Base-by-base conservation (phyloP, 2,329 filamentous ascomycete species). In the Tolypocladium endophyticum region DNA sequence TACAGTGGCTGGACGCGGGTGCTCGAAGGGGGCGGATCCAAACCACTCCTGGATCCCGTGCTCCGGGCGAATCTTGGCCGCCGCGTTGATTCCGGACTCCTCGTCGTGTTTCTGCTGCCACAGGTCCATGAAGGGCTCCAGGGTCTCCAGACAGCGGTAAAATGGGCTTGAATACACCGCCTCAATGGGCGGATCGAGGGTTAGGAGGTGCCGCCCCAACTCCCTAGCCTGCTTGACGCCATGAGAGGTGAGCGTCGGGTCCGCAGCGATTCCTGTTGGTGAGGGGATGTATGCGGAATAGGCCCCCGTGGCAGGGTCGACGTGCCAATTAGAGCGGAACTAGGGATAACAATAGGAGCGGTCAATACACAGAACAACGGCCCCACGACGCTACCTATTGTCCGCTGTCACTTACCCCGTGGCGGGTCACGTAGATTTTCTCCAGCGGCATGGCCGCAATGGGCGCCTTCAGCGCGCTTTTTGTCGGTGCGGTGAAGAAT, bases 251-350 rank as follows among this genome's bases (percentile, higher is more conserved):
- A 99, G 82, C 12, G 90, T 87, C 54, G 92, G 92, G 71, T 99
- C 94, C 33, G 89, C 88, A 4, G 92, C 82, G 64, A 96, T 92
- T 58, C 90, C 89, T 7, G 94, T 97, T 0, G 94, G 93, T 43
- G 90, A 91, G 50, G 81, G 85, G 64, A 94, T 85, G 61, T 79
- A 80, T 30, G 88, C 79, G 58, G 81, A 83, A 77, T 97, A 97
- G 66, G 81, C 81, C 58, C 94, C 93, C 43, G 90, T 93, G 62
- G 81, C 77, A 54, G 86, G 85, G 74, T 97, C 87, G 62, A 97
- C 90, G 52, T 85, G 84, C 91, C 92, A 97, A 72, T 89, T 92
- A 64, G 89, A 87, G 63, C 94, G 91, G 74, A 96, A 96, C 92
- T 95, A 73, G 53, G 59, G 47, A 59, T 61, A 59, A 61, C 43